Evolutionary conservation across 768 basidiomycete genomes (phyloP), one percentile per base, ranked within the genome.

Genomic region (Tricholoma matsutake): DNA sequence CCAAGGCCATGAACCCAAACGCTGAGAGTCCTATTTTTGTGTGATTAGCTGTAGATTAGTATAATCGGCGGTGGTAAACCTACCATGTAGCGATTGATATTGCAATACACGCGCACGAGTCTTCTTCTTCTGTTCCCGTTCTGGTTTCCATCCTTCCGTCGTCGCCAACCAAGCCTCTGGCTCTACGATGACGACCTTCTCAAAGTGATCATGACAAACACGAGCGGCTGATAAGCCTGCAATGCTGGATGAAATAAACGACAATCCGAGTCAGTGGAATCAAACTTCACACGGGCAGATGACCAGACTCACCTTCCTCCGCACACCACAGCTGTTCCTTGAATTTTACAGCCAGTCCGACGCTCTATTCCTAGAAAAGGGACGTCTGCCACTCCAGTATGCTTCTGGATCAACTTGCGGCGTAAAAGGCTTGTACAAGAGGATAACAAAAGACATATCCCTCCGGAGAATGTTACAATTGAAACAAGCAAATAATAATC

Each of bases 151-250:
- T 25, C 66, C 69, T 41, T 69, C 67, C 25, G 68, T 56, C 0
- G 65, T 60, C 11, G 64, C 59, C 3, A 71, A 43, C 69, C 69
- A 73, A n/a, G 59, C 60, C 56, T 76, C 75, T 13, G 75, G 64
- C 41, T 76, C 75, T 29, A 76, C 61, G 37, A 76, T 61, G 22
- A 75, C 34, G 43, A 76, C 73, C 4, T 63, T 59, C 51, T 73
- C 68, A 59, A 75, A 76, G 54, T 74, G 73, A 57, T 72, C 67
- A 16, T 71, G 65, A 54, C 72, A 74, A 10, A 74, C 66, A 14
- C 72, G 64, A 4, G 75, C 74, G 9, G 75, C 55, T 31, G 72
- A 56, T 7, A 76, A 59, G 7, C 75, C 75, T 16, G 69, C 69
- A 18, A 76, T 65, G 54, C 75, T 76, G 57, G 11, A 49, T n/a